A percentile compares a stretch with the other conserved stretches of the same genome.
Evolutionary conservation across 2,329 filamentous ascomycete genomes (phyloP).

Genomic region (Leptographium procerum): DNA sequence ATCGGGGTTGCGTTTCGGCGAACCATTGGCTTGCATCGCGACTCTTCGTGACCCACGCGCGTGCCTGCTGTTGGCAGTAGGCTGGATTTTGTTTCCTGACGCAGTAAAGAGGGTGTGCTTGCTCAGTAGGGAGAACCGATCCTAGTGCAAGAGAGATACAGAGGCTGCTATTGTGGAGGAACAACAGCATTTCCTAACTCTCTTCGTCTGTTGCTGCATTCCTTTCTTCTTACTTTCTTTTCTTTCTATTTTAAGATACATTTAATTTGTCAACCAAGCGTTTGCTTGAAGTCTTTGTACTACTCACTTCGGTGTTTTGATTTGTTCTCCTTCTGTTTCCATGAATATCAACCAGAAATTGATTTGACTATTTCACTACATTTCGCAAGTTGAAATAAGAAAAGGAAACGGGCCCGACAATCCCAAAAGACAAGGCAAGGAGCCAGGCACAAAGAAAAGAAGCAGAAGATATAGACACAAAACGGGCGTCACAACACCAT

Average conservation of each 20-base stretch:
- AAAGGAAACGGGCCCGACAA: constrained; percentile 7
- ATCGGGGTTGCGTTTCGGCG: not conserved
- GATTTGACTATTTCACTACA: constrained; percentile 13
- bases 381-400: constrained; percentile 22
- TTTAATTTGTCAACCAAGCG: not conserved
- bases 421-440: not conserved
- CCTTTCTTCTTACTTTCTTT: not conserved
- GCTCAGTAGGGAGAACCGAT: constrained; percentile 4
- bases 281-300: constrained; percentile 8
- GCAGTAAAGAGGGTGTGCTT: not conserved
- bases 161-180: constrained; percentile 6
- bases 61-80: not conserved
- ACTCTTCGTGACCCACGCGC: not conserved
- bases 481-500: not conserved
- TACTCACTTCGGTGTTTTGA: constrained; percentile 1
- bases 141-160: not conserved
- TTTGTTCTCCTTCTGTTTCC: constrained; percentile 6
- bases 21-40: not conserved
- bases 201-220: constrained; percentile 1
- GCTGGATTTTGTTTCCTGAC: not conserved
- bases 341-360: constrained; percentile 14
- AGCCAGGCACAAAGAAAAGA: not conserved
- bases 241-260: constrained; percentile 1
- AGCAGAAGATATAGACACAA: not conserved
- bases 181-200: constrained; percentile 3